phyloP scores from a whole-genome alignment of 345 rosid species.

The Brassica nigra region DNA sequence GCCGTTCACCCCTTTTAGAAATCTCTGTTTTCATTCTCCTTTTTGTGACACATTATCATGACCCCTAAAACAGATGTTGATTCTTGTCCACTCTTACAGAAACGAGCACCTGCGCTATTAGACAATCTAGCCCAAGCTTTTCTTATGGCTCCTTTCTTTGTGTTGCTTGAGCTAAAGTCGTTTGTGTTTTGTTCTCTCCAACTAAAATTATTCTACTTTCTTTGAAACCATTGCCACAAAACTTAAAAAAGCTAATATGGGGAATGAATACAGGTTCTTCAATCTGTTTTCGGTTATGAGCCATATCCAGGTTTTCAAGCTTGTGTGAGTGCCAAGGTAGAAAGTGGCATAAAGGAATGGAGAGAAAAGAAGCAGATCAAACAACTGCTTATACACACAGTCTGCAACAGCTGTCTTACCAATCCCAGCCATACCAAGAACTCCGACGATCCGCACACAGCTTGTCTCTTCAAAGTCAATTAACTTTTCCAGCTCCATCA shows the following conservation, averaged over 20 bases:
- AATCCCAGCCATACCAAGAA: constrained; percentile 39
- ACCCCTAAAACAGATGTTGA: constrained; percentile 5
- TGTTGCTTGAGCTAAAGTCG: constrained; percentile 69
- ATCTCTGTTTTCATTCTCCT: too few species aligned
- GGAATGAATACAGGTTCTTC: constrained; percentile 56
- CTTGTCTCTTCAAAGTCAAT: not conserved
- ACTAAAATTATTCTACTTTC: not conserved
- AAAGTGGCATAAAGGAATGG: constrained; percentile 59
- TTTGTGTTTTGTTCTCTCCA: not conserved
- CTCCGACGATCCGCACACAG: constrained; percentile 13
- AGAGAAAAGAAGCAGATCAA: constrained; percentile 48
- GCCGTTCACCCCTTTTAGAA: constrained; percentile 9
- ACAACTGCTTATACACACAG: not conserved
- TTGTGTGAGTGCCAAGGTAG: constrained; percentile 58
- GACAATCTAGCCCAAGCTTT: constrained; percentile 84
- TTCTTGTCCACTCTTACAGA: constrained; percentile 47
- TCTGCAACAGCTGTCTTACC: constrained; percentile 25
- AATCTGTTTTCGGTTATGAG: constrained; percentile 60
- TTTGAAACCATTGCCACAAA: not conserved
- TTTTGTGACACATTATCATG: not conserved
- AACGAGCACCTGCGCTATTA: constrained; percentile 83
- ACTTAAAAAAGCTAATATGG: not conserved
- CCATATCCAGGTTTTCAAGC: constrained; percentile 84
- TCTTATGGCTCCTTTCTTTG: constrained; percentile 94
- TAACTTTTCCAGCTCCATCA: not conserved